Conservation (phyloP, 371 early-diverging fungal genomes). For the Agmasoma carcini region DNA sequence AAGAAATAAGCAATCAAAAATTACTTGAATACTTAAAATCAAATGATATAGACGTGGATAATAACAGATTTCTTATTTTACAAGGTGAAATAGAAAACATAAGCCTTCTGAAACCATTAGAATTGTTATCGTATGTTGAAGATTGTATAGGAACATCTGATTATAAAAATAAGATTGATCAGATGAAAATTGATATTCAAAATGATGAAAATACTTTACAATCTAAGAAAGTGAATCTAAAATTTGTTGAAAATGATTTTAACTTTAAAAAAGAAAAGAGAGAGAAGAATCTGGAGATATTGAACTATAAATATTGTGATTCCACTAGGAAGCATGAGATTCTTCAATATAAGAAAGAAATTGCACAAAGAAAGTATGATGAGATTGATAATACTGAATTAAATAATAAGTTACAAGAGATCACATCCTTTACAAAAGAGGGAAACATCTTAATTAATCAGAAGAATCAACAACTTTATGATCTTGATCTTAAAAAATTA, state of each 20-base stretch:
- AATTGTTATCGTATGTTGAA: constrained; percentile 91
- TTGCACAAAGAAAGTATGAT: constrained; percentile 61
- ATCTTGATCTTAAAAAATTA: too few species aligned
- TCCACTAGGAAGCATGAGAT: neutral
- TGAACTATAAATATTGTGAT: neutral
- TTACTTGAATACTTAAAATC: constrained; percentile 62
- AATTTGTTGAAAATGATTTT: constrained; percentile 48
- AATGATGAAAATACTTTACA: constrained; percentile 63
- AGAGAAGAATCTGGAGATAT: constrained; percentile 6
- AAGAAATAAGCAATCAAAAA: constrained; percentile 8
- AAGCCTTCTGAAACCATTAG: constrained; percentile 91
- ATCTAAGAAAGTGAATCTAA: constrained; percentile 58
- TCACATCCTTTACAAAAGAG: neutral
- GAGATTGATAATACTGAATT: neutral
- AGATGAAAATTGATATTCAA: constrained; percentile 58
- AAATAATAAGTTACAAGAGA: neutral
- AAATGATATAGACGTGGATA: constrained; percentile 86
- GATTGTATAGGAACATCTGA: constrained; percentile 90
- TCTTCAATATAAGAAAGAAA: constrained; percentile 56
- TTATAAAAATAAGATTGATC: constrained; percentile 73
- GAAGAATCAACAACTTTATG: too few species aligned
- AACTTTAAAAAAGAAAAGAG: constrained; percentile 54
- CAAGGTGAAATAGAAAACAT: constrained; percentile 99
- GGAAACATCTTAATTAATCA: too few species aligned
- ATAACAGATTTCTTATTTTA: constrained; percentile 90